Evolutionary conservation across 345 rosid species (phyloP).

Genomic region (Populus euphratica): DNA sequence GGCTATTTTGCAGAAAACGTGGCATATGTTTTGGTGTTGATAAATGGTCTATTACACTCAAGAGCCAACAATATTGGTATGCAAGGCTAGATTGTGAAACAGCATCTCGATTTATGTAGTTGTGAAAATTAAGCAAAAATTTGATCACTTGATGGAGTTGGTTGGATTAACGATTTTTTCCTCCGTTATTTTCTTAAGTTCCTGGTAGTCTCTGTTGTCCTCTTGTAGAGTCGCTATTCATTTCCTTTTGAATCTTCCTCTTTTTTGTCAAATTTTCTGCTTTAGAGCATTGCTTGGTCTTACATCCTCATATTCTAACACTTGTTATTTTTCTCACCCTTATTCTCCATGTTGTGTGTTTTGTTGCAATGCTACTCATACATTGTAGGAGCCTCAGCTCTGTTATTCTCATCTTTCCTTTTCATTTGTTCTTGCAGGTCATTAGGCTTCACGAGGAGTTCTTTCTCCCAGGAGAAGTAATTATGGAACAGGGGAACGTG

Average conservation of each 20-base stretch:
- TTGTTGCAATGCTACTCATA: neutral
- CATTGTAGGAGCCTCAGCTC: neutral
- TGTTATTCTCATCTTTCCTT: neutral
- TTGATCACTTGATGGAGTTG: no score
- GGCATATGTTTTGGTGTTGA: no score
- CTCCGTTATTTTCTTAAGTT: neutral
- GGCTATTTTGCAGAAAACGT: no score
- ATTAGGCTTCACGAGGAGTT: constrained; percentile 90
- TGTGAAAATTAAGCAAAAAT: no score
- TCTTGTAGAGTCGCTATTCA: neutral
- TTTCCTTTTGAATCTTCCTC: neutral
- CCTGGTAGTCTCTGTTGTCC: neutral
- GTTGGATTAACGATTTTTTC: no score
- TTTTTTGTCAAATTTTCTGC: neutral
- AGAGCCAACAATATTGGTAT: no score
- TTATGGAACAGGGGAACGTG: constrained; percentile 82
- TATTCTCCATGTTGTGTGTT: neutral
- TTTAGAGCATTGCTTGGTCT: neutral
- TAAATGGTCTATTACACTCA: no score
- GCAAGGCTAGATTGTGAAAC: no score
- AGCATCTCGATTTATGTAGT: no score
- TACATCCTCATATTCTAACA: neutral
- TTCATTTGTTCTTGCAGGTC: constrained; percentile 40
- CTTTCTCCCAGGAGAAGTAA: constrained; percentile 93
- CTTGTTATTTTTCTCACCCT: neutral